phyloP scores from a whole-genome alignment of 768 basidiomycete species.

The Auriculariales sp. region DNA sequence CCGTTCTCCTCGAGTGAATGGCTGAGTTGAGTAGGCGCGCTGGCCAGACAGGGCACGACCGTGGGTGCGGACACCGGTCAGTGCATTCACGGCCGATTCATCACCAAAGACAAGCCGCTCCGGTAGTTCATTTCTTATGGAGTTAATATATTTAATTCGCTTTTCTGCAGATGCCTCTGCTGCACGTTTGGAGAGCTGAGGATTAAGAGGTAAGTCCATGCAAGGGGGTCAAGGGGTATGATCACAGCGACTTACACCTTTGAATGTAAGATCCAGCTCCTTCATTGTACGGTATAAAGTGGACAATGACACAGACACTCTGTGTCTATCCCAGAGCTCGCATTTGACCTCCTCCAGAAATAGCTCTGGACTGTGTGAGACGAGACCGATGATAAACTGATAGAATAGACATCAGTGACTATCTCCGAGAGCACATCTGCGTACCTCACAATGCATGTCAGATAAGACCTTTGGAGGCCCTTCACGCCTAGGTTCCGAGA shows the following conservation, averaged over 20 bases:
- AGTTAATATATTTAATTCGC: background rate
- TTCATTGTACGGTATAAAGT: background rate
- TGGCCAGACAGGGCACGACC: conserved; percentile 7
- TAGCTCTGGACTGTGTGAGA: background rate
- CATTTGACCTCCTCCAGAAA: background rate
- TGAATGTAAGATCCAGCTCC: background rate
- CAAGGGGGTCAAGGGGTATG: background rate
- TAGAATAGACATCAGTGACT: background rate
- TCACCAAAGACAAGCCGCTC: conserved; percentile 11
- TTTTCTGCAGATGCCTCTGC: background rate
- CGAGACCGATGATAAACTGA: background rate
- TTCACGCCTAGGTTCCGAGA: background rate
- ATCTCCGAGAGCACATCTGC: background rate
- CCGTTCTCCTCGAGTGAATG: conserved; percentile 12
- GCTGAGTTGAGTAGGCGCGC: conserved; percentile 2
- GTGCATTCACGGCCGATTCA: conserved; percentile 7
- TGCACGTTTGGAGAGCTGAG: background rate
- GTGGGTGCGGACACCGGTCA: background rate
- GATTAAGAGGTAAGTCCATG: background rate
- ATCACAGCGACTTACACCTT: background rate
- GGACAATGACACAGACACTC: background rate
- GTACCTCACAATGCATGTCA: background rate
- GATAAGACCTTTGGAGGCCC: background rate
- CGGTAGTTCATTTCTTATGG: background rate
- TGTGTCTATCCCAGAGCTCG: background rate